Evolutionary conservation across 2,329 filamentous ascomycete genomes (phyloP).

Genomic region (Colletotrichum karsti): DNA sequence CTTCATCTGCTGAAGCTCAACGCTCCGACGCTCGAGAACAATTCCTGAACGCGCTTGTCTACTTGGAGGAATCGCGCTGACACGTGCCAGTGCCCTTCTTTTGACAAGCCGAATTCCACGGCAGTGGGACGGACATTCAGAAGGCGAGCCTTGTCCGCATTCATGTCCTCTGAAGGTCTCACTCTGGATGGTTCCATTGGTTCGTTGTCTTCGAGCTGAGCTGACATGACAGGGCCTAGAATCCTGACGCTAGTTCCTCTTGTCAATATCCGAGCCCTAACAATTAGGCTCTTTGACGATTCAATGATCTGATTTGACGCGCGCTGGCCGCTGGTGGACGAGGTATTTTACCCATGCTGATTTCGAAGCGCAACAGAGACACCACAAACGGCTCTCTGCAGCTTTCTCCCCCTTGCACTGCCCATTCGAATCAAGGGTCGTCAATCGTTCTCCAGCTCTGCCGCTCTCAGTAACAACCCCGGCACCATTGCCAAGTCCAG

Average conservation of each 20-base stretch:
- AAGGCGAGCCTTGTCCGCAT: conserved; percentile 10
- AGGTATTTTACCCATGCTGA: background rate
- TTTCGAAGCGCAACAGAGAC: background rate
- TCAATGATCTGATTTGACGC: conserved; percentile 14
- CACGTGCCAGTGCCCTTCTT: background rate
- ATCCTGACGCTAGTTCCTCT: conserved; percentile 8
- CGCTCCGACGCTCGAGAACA: background rate
- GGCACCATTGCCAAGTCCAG: background rate
- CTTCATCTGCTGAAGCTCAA: background rate
- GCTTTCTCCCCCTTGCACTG: background rate
- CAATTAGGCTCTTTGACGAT: conserved; percentile 1
- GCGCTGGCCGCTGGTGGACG: background rate
- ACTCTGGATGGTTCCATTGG: background rate
- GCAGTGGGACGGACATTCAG: conserved; percentile 7
- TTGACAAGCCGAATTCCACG: background rate
- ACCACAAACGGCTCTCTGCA: background rate
- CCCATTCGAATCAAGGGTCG: background rate
- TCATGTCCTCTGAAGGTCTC: background rate
- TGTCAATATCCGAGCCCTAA: conserved; percentile 28
- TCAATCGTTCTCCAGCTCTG: background rate
- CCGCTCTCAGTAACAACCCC: background rate
- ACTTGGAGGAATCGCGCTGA: background rate
- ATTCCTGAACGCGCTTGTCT: background rate
- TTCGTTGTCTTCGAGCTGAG: background rate
- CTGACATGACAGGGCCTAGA: conserved; percentile 16